Evolutionary conservation across 1,284 basidiomycete genomes (phyloP), one percentile per base, ranked within the genome.

Genomic region (Neolentinus lepideus): DNA sequence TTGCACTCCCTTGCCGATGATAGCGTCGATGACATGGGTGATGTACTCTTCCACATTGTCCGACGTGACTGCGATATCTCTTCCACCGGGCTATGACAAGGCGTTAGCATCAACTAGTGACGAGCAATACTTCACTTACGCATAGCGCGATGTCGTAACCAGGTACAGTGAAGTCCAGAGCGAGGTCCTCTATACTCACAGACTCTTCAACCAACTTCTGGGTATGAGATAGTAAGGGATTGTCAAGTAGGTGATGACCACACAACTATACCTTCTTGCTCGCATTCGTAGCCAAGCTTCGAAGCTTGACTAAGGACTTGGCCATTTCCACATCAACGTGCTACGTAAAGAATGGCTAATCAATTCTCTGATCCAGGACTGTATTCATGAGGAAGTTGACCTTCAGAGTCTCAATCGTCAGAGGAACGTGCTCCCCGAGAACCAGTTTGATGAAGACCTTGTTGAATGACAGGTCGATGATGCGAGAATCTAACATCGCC

Each of bases 381-480:
- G 53, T 24, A 51, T 57, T 22, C 54, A 33, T 48, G 4, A 25
- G n/a, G 29, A 24, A 16, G 69, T 77, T 56, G 60, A 91, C 88
- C 71, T 83, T 87, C 51, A 98, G 78, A 10, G 84, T 88, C n/a
- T 88, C 82, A 55, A 97, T 81, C 1, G 86, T 91, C 62, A 90
- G 74, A 9, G 92, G 88, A 19, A 98, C 80, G 26, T 90, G 84
- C 64, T 93, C 88, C 50, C 91, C 92, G 10, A 98, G 81, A 1
- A 95, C 80, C 43, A 92, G 80, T 66, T 91, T 92, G 62, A 98
- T 76, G 78, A 98, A 98, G 22, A 95, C 75, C 66, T 90, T 91
- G 74, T 94, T 97, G 69, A 99, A 87, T 51, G 92, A 88, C 63
- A 98, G 77, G 70, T 99, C 97, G 69, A 99, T 95, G 68, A 99